Evolutionary conservation across 2,329 filamentous ascomycete species (phyloP).

Genomic region (Talaromyces sp.): DNA sequence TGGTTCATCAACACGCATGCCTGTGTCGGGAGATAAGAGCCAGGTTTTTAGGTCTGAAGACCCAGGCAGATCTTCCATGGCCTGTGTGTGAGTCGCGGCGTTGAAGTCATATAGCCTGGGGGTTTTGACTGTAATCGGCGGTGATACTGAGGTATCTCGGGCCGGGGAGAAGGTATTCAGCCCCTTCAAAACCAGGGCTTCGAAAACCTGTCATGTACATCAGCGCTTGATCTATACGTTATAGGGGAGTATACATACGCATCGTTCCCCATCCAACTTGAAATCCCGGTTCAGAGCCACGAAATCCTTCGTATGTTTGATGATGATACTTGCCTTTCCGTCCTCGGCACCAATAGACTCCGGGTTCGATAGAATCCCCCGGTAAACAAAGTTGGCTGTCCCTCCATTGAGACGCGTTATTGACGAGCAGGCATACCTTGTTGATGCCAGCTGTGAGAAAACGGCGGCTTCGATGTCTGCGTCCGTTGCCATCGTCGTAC

Average conservation of each 20-base stretch:
- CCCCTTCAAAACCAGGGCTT: slow-evolving; percentile 2
- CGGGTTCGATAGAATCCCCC: background rate
- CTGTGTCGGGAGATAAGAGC: background rate
- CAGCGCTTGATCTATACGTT: background rate
- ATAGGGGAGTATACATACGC: background rate
- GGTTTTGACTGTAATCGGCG: slow-evolving; percentile 9
- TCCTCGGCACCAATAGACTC: background rate
- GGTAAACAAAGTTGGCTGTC: slow-evolving; percentile 13
- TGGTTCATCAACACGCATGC: background rate
- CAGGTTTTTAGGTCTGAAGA: slow-evolving; percentile 10
- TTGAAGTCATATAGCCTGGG: slow-evolving; percentile 6
- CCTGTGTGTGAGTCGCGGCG: background rate
- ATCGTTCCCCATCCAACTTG: slow-evolving; percentile 10
- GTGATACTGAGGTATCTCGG: background rate
- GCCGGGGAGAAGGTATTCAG: slow-evolving; percentile 3
- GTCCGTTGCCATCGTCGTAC: slow-evolving; percentile 8
- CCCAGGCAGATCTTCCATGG: slow-evolving; percentile 9
- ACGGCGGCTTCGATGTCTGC: slow-evolving; percentile 5
- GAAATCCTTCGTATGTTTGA: slow-evolving; percentile 13
- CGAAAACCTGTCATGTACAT: background rate
- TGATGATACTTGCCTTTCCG: background rate
- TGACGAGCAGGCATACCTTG: background rate
- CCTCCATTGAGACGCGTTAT: slow-evolving; percentile 9
- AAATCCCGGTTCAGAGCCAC: slow-evolving; percentile 10
- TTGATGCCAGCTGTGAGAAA: background rate